These are phyloP conservation scores for Chloranthus sessilifolius DNA, from an alignment of 164 flowering plant species.

Conservation along the genomic window DNA sequence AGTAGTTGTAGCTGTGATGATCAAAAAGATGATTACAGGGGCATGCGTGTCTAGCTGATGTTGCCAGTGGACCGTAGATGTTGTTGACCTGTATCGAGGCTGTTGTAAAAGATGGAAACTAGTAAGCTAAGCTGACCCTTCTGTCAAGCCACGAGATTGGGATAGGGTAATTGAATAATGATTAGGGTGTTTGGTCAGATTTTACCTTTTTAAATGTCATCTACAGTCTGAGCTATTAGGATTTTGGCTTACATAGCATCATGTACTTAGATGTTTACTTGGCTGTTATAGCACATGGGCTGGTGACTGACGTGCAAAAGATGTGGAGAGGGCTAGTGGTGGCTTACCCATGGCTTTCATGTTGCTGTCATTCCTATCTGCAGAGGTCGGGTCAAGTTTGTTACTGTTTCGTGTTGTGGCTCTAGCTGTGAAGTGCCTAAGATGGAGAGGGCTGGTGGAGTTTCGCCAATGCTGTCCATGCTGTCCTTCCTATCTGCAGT, in stretches of 20 bases:
- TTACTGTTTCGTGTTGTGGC: constrained; percentile 7
- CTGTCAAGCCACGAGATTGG: constrained; percentile 10
- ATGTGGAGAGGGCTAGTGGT: constrained; percentile 21
- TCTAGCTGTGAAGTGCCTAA: constrained; percentile 3
- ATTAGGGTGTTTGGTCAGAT: constrained; percentile 13
- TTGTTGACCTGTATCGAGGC: constrained; percentile 1
- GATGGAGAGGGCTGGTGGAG: background rate
- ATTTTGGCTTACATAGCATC: too few relatives aligned
- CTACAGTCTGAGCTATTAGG: background rate
- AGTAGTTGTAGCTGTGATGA: constrained; percentile 24
- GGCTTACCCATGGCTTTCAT: constrained; percentile 12
- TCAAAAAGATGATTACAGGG: constrained; percentile 13
- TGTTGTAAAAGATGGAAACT: constrained; percentile 11
- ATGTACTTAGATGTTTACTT: constrained; percentile 15
- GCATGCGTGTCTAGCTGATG: constrained; percentile 19
- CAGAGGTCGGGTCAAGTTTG: constrained; percentile 8
- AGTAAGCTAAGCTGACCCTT: constrained; percentile 12
- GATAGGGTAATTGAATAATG: constrained; percentile 11
- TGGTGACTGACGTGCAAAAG: constrained; percentile 24
- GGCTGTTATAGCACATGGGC: constrained; percentile 25
- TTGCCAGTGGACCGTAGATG: constrained; percentile 13
- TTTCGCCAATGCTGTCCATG: too few relatives aligned
- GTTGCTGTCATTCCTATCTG: constrained; percentile 15
- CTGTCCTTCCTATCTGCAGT: constrained; percentile 7
- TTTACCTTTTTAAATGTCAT: background rate